These are phyloP conservation scores for Flaveria floridana DNA, from an alignment of 140 eudicot genomes.

Conservation along the genomic window DNA sequence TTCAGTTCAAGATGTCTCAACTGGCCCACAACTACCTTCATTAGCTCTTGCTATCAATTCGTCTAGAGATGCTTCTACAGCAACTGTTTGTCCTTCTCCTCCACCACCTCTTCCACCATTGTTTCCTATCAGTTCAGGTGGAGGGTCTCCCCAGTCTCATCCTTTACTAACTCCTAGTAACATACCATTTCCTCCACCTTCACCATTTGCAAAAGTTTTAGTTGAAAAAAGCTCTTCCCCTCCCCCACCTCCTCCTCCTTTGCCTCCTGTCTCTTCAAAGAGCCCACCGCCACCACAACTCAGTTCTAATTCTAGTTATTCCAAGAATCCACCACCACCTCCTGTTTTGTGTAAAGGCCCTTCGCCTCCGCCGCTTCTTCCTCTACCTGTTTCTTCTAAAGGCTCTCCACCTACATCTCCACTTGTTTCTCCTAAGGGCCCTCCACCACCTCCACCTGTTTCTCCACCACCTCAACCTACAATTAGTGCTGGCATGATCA, in stretches of 20 bases:
- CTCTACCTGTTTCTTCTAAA: constrained; percentile 32
- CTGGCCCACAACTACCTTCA: constrained; percentile 4
- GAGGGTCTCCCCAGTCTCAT: constrained; percentile 25
- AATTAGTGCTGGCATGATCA: not conserved
- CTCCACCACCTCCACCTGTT: not conserved
- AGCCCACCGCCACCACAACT: constrained; percentile 32
- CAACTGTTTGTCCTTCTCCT: constrained; percentile 29
- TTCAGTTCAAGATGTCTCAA: constrained; percentile 27
- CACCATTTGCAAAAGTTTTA: constrained; percentile 18
- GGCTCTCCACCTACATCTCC: constrained; percentile 39
- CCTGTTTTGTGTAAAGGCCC: constrained; percentile 21
- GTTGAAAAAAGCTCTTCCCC: constrained; percentile 27
- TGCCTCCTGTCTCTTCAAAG: constrained; percentile 16
- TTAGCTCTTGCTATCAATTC: constrained; percentile 1
- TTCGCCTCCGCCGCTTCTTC: constrained; percentile 38
- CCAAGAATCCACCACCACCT: constrained; percentile 26
- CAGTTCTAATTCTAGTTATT: constrained; percentile 17
- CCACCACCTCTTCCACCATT: constrained; percentile 23
- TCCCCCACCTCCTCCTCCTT: constrained; percentile 34
- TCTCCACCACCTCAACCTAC: not conserved
- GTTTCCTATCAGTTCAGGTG: constrained; percentile 17
- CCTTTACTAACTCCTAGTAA: constrained; percentile 15
- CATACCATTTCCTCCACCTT: constrained; percentile 30
- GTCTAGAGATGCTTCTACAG: constrained; percentile 20
- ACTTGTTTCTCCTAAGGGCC: constrained; percentile 23